Percentiles rank a stretch among this genome's conserved stretches.
Conservation (phyloP, 352 stramenopile species). For the Pythium folliculosum region DNA sequence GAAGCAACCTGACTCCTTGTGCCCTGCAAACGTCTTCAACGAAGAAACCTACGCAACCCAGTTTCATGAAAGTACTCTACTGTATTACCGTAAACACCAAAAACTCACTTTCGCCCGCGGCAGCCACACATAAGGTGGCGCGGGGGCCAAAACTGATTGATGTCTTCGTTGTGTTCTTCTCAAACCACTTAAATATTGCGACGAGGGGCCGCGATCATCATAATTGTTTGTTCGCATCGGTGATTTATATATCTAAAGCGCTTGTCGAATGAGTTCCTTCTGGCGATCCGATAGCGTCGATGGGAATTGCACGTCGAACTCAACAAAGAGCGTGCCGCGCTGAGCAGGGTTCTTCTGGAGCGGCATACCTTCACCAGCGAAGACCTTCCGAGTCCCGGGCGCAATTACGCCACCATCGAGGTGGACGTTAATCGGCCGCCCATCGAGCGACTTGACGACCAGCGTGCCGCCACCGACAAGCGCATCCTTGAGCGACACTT, state of each 20-base stretch:
- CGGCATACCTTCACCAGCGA: slow-evolving; percentile 96
- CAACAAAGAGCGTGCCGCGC: slow-evolving; percentile 94
- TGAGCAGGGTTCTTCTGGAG: slow-evolving; percentile 74
- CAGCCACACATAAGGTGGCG: background rate
- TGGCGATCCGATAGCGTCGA: slow-evolving; percentile 80
- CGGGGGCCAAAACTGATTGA: background rate
- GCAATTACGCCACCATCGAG: slow-evolving; percentile 89
- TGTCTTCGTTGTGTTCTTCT: background rate
- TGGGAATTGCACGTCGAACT: slow-evolving; percentile 98
- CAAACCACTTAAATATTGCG: background rate
- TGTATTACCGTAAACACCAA: slow-evolving; percentile 5
- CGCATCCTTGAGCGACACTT: slow-evolving; percentile 95
- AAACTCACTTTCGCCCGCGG: slow-evolving; percentile 1
- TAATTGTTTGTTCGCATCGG: background rate
- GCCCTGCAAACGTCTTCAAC: background rate
- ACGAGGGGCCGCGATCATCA: background rate
- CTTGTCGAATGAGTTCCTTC: slow-evolving; percentile 73
- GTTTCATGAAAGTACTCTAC: slow-evolving; percentile 2
- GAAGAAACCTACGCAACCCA: background rate
- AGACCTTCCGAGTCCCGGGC: slow-evolving; percentile 90
- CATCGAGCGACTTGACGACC: slow-evolving; percentile 94
- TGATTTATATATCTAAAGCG: slow-evolving; percentile 43
- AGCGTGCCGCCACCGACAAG: slow-evolving; percentile 91
- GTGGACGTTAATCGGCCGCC: slow-evolving; percentile 87
- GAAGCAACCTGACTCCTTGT: background rate